A percentile compares a stretch with the other conserved stretches of the same genome.
Conservation (phyloP, 2,329 filamentous ascomycete genomes). For the Fusarium napiforme region DNA sequence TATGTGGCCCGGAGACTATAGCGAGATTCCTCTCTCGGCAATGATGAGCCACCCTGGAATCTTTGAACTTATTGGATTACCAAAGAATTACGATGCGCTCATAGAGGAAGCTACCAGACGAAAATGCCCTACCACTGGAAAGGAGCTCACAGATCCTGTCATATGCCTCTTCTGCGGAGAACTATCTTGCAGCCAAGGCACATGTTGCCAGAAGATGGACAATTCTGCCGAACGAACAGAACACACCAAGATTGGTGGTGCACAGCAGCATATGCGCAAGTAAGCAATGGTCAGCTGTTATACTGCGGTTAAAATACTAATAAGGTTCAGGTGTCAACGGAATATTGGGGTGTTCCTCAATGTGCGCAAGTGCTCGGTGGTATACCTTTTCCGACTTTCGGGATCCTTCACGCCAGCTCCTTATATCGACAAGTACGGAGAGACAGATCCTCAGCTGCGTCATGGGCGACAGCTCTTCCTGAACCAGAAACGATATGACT, state of each 20-base stretch:
- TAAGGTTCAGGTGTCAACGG: constrained; percentile 78
- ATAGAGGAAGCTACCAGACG: constrained; percentile 90
- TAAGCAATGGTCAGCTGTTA: constrained; percentile 58
- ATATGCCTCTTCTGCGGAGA: constrained; percentile 95
- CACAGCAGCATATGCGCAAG: constrained; percentile 89
- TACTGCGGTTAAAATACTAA: constrained; percentile 9
- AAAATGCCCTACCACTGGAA: constrained; percentile 88
- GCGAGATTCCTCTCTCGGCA: constrained; percentile 54
- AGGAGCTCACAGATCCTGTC: constrained; percentile 89
- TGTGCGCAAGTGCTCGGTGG: constrained; percentile 92
- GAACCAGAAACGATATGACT: constrained; percentile 94
- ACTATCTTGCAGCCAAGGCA: constrained; percentile 94
- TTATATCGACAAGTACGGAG: constrained; percentile 95
- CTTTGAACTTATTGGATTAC: constrained; percentile 91
- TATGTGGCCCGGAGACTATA: constrained; percentile 50
- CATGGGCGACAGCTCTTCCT: constrained; percentile 90
- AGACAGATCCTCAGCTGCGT: constrained; percentile 90
- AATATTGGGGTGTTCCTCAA: constrained; percentile 96
- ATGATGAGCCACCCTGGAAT: constrained; percentile 84
- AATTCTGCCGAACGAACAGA: constrained; percentile 55
- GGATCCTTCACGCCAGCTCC: constrained; percentile 89
- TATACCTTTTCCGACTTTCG: constrained; percentile 84
- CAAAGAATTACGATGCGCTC: constrained; percentile 89
- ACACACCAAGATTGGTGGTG: constrained; percentile 75
- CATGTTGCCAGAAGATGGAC: constrained; percentile 83